These are phyloP conservation scores for Rubia yunnanensis DNA, from an alignment of 257 asterid species.

Conservation along the genomic window DNA sequence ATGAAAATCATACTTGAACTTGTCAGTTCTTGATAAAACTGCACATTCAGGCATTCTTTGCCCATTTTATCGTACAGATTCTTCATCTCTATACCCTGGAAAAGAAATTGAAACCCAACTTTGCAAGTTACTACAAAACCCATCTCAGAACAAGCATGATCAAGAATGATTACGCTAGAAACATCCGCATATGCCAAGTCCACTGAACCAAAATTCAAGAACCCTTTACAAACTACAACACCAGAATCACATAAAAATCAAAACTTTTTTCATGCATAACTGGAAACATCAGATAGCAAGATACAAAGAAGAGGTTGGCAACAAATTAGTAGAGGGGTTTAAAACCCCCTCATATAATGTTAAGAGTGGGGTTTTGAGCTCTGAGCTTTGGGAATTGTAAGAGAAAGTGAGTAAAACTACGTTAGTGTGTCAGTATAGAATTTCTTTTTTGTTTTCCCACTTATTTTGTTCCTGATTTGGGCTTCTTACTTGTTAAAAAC, in stretches of 20 bases:
- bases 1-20: constrained; percentile 49
- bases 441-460: not conserved
- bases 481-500: not conserved
- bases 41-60: constrained; percentile 26
- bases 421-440: not conserved
- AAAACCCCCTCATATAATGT: constrained; percentile 40
- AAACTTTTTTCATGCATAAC: not conserved
- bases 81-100: constrained; percentile 57
- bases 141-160: not conserved
- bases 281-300: not conserved
- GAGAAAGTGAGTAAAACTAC: not conserved
- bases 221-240: not conserved
- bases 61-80: constrained; percentile 33
- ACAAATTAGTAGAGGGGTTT: not conserved
- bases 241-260: not conserved
- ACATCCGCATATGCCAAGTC: not conserved
- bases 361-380: not conserved
- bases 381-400: not conserved
- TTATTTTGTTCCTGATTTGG: not conserved
- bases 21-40: constrained; percentile 42
- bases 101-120: constrained; percentile 7
- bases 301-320: not conserved
- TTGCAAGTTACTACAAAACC: not conserved
- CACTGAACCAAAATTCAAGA: not conserved
- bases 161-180: not conserved